Base-by-base conservation (phyloP, 2,329 filamentous ascomycete species). In the Nemania diffusa region DNA sequence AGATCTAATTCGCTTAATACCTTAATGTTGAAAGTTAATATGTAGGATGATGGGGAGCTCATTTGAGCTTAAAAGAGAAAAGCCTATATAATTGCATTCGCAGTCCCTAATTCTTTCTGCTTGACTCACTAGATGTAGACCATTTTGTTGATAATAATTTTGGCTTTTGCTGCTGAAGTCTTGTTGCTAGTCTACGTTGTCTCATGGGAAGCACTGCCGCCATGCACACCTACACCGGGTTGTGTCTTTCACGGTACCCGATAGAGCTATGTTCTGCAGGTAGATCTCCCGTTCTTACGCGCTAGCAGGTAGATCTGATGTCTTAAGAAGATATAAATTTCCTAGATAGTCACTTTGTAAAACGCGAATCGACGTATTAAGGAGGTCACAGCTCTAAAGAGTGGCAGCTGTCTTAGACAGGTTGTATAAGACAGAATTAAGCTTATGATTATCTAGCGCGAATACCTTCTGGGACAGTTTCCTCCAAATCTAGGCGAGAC, bases 401-500 rank as follows among this genome's bases (percentile, higher is more conserved):
- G 22, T 29, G 9, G 32, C 22, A n/a, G 34, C 20, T 44, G 29
- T 62, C 27, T 50, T 46, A 17, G 37, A 56, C 29, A 57, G 3
- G 57, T 20, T 32, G 53, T 37, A 22, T 24, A 46, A 59, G 55
- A 46, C 50, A 50, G 8, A 15, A 24, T 52, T 29, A 40, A 44
- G 37, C 46, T 27, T 59, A 44, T 22, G n/a, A 46, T 5, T 20
- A 37, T 6, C 24, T 22, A 40, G 24, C 27, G 34, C 52, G 9
- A 50, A 57, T 15, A 24, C 40, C 3, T 52, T 48, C 24, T 55
- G 26, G 20, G 27, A 60, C 7, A 29, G 11, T 61, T 24, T 42
- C 27, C 50, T 59, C 40, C 48, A 7, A 62, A 52, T 51, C 34
- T 27, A 42, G 52, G 27, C 55, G 48, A 51, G 24, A 51, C 24